Evolutionary conservation across 2,329 filamentous ascomycete species (phyloP).

Genomic region (Aureobasidium sp.): DNA sequence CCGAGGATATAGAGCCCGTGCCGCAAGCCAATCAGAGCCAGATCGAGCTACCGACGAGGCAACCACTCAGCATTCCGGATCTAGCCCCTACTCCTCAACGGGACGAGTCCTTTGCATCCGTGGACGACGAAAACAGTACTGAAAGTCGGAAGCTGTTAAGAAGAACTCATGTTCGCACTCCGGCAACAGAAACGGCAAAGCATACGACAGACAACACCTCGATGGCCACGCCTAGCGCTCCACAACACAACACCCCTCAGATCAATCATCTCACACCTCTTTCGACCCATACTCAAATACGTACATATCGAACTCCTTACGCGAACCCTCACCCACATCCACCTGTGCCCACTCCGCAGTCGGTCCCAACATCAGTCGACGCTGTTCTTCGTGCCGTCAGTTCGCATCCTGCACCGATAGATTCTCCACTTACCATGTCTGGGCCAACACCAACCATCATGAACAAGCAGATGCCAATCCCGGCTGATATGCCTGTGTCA

Average conservation of each 20-base stretch:
- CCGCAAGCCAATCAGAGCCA: neutral
- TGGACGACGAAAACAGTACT: neutral
- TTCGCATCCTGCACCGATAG: neutral
- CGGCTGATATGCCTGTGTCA: neutral
- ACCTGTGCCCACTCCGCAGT: neutral
- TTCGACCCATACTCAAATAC: neutral
- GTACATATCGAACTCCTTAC: neutral
- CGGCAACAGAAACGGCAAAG: neutral
- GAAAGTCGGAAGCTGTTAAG: neutral
- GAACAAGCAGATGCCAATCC: neutral
- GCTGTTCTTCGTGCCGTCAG: neutral
- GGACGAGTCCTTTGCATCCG: neutral
- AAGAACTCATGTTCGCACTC: neutral
- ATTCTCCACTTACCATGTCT: neutral
- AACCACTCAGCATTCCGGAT: neutral
- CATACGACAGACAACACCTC: neutral
- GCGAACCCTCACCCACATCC: neutral
- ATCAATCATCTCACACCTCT: neutral
- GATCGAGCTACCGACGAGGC: neutral
- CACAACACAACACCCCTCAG: neutral
- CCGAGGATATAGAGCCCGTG: neutral
- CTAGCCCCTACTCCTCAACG: neutral
- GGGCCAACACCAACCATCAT: neutral
- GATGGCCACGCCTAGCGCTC: neutral
- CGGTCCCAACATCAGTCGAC: neutral